Conservation (phyloP, 2,329 filamentous ascomycete genomes). For the Aureobasidium subglaciale region DNA sequence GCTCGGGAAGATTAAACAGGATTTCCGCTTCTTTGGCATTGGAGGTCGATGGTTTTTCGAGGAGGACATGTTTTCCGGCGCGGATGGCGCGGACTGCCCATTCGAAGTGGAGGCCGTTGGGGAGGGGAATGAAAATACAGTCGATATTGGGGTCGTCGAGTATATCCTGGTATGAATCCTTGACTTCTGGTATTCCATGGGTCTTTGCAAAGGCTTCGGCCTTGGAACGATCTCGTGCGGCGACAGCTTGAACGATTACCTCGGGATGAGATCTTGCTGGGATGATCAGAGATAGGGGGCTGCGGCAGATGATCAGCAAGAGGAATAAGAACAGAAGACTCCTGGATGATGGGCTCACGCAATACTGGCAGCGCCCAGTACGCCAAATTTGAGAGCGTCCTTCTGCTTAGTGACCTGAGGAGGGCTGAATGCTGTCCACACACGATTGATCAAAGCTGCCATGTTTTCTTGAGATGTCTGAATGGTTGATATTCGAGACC, state of each 20-base stretch:
- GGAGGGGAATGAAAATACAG: slow-evolving; percentile 45
- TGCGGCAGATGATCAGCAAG: neutral
- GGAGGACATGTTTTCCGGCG: slow-evolving; percentile 46
- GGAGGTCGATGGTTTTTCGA: slow-evolving; percentile 45
- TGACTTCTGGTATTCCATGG: slow-evolving; percentile 16
- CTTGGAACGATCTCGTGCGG: neutral
- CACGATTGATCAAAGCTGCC: neutral
- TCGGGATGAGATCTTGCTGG: slow-evolving; percentile 4
- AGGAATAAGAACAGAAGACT: neutral
- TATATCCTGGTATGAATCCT: slow-evolving; percentile 25
- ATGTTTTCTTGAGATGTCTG: neutral
- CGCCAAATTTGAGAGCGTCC: neutral
- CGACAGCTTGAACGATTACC: slow-evolving; percentile 5
- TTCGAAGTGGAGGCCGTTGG: slow-evolving; percentile 34
- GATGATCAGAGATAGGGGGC: neutral
- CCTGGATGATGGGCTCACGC: neutral
- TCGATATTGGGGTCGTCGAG: slow-evolving; percentile 39
- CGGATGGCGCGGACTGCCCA: slow-evolving; percentile 42
- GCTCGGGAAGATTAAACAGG: slow-evolving; percentile 25
- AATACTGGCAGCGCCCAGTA: neutral
- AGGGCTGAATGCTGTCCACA: neutral
- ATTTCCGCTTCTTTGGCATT: slow-evolving; percentile 40
- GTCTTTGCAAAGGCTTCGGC: neutral
- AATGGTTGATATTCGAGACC: no score
- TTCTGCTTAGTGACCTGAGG: neutral